Conservation (phyloP, 495 filamentous ascomycete genomes). For the Lophium mytilinum region DNA sequence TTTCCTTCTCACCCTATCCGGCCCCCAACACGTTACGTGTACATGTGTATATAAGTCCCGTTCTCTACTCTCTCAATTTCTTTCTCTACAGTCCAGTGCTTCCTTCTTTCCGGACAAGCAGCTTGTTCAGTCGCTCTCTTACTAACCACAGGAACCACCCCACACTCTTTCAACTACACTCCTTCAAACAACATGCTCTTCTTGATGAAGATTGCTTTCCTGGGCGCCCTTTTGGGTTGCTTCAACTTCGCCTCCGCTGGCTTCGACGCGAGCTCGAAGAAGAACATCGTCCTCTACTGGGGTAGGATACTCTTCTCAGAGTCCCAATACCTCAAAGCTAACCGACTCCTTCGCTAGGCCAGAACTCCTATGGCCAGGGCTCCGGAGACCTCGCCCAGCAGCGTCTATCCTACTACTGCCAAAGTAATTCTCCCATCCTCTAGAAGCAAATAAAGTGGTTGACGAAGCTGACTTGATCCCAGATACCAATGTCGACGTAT, state of each 20-base stretch:
- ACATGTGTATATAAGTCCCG: too few relatives aligned
- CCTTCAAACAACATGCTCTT: background rate
- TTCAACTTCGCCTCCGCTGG: background rate
- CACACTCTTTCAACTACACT: background rate
- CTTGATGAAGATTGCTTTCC: background rate
- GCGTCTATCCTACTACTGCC: constrained; percentile 3
- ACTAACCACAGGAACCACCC: too few relatives aligned
- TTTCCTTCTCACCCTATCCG: too few relatives aligned
- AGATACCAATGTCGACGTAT: constrained; percentile 31
- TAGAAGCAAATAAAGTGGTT: too few relatives aligned
- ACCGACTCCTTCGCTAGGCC: background rate
- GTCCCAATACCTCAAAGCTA: background rate
- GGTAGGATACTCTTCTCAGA: background rate
- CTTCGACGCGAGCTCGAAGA: background rate
- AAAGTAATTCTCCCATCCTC: background rate
- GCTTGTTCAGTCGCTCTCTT: too few relatives aligned
- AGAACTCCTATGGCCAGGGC: background rate
- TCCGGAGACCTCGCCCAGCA: background rate
- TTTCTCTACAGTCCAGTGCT: too few relatives aligned
- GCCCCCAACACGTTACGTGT: too few relatives aligned
- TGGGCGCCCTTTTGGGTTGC: background rate
- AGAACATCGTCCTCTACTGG: constrained; percentile 12
- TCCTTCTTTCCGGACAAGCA: too few relatives aligned
- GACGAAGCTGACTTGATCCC: background rate
- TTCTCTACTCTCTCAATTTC: too few relatives aligned